phyloP scores from a whole-genome alignment of 2,329 filamentous ascomycete species.

The Penicillium sp. region DNA sequence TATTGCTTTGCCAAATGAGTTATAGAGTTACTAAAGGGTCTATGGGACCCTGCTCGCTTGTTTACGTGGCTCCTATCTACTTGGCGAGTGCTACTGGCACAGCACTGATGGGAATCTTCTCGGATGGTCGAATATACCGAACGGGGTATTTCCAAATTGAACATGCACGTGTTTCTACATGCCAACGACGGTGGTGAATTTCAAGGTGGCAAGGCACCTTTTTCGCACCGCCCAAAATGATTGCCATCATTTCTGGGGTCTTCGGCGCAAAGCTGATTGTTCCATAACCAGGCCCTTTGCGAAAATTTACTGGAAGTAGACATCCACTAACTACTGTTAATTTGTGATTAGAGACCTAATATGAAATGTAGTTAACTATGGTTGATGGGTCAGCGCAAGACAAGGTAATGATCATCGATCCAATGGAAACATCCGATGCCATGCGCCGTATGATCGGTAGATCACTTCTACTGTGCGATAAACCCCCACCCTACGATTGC shows the following conservation, averaged over 20 bases:
- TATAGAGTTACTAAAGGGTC: conserved; percentile 7
- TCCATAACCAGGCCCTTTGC: conserved; percentile 10
- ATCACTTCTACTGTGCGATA: neutral
- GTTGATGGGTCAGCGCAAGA: neutral
- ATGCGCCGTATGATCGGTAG: neutral
- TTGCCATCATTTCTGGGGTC: conserved; percentile 11
- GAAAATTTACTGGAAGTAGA: conserved; percentile 9
- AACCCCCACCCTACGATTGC: neutral
- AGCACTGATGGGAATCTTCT: neutral
- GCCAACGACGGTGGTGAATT: conserved; percentile 1
- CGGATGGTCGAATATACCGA: neutral
- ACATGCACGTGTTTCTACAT: conserved; percentile 12
- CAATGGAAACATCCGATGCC: neutral
- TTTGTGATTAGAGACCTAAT: neutral
- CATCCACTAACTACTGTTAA: no score
- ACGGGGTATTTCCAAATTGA: conserved; percentile 10
- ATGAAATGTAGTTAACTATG: neutral
- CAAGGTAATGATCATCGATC: neutral
- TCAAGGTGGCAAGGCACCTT: neutral
- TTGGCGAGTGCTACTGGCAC: neutral
- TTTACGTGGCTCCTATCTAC: neutral
- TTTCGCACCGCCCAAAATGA: conserved; percentile 12
- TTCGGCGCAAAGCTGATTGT: conserved; percentile 12
- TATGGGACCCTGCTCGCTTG: conserved; percentile 4
- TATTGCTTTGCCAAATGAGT: conserved; percentile 9